A percentile compares a stretch with the other conserved stretches of the same genome.
phyloP scores from a whole-genome alignment of 805 yeast species.

The Tetrapisispora arboricola region DNA sequence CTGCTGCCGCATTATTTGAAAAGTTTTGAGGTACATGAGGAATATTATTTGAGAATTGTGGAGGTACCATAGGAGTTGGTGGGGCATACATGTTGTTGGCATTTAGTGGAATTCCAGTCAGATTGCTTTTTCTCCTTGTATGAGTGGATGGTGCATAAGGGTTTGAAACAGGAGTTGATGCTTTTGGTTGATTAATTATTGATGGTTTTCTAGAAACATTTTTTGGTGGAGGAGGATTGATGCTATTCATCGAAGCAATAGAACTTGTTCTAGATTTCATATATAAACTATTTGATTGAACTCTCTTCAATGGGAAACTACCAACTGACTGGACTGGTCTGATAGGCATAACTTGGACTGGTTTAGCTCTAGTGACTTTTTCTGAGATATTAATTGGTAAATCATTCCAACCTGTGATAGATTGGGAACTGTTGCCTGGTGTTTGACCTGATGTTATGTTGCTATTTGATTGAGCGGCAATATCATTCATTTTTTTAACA shows the following conservation, averaged over 20 bases:
- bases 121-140: constrained; percentile 1
- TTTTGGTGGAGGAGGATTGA: constrained; percentile 15
- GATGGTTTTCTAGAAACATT: constrained; percentile 22
- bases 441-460: constrained; percentile 26
- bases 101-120: background rate
- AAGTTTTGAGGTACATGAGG: background rate
- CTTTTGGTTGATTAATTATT: background rate
- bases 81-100: constrained; percentile 11
- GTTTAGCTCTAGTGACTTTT: constrained; percentile 25
- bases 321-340: background rate
- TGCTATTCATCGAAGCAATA: constrained; percentile 7
- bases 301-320: constrained; percentile 1
- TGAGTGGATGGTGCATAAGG: constrained; percentile 9
- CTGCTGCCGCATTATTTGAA: background rate
- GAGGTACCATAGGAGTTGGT: background rate
- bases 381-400: constrained; percentile 25
- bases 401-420: constrained; percentile 32
- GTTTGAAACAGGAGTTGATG: background rate
- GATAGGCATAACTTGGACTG: constrained; percentile 31
- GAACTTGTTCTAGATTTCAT: background rate
- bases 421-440: constrained; percentile 26
- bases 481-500: constrained; percentile 10
- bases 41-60: background rate
- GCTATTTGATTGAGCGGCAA: background rate
- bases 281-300: constrained; percentile 6